phyloP scores from a whole-genome alignment of 1,284 basidiomycete genomes.

The Ustilago trichophora region DNA sequence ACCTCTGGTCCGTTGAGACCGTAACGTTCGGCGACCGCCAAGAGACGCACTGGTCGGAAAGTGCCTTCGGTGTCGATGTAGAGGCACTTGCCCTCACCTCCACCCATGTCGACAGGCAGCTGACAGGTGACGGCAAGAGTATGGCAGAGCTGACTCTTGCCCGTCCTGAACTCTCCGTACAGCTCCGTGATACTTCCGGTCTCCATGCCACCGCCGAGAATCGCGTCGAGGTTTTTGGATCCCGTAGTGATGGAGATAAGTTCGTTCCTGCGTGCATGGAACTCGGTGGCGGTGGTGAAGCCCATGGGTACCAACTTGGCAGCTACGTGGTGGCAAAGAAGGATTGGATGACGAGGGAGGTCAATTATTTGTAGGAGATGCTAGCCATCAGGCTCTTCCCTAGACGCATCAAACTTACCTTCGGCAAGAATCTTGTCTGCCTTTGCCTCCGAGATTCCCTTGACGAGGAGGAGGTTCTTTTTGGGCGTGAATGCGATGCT shows the following conservation, averaged over 20 bases:
- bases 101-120: conserved; percentile 95
- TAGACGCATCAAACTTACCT: too few species aligned
- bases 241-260: conserved; percentile 97
- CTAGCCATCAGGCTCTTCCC: too few species aligned
- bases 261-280: conserved; percentile 90
- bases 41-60: conserved; percentile 92
- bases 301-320: conserved; percentile 96
- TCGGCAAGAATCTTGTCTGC: conserved; percentile 95
- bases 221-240: conserved; percentile 92
- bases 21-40: conserved; percentile 93
- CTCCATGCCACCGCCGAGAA: conserved; percentile 96
- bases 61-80: conserved; percentile 99
- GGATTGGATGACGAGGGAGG: too few species aligned
- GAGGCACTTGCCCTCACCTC: conserved; percentile 97
- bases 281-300: conserved; percentile 97
- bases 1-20: conserved; percentile 97
- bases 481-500: conserved; percentile 97
- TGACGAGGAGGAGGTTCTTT: conserved; percentile 88
- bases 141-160: conserved; percentile 98
- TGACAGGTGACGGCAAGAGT: conserved; percentile 97
- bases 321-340: too few species aligned
- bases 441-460: conserved; percentile 97
- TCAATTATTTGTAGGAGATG: too few species aligned
- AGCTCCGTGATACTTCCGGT: conserved; percentile 98
- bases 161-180: conserved; percentile 98